Evolutionary conservation across 768 basidiomycete species (phyloP).

Genomic region (Agrocybe pediades): DNA sequence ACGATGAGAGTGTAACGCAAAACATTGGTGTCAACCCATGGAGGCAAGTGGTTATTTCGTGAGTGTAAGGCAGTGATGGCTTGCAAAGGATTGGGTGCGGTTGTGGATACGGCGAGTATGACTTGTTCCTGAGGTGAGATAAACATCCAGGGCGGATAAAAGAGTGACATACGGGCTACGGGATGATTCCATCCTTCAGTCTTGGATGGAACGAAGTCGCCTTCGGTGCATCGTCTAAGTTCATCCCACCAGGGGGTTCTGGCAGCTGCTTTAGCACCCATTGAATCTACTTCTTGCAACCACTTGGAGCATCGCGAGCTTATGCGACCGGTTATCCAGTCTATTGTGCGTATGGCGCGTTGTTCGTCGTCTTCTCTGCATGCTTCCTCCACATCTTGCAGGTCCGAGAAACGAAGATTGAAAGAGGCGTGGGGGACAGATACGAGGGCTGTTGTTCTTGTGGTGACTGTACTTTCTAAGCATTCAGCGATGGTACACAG

Average conservation of each 20-base stretch:
- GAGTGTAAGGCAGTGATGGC: conserved; percentile 77
- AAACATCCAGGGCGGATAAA: conserved; percentile 9
- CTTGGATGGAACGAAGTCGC: conserved; percentile 71
- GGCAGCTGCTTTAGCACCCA: conserved; percentile 41
- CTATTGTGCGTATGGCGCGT: conserved; percentile 78
- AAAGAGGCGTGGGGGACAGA: conserved; percentile 76
- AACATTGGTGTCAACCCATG: conserved; percentile 78
- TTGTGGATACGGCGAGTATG: conserved; percentile 80
- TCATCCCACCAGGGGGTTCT: conserved; percentile 91
- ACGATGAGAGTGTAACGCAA: conserved; percentile 78
- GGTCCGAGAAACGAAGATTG: conserved; percentile 76
- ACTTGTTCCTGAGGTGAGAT: conserved; percentile 44
- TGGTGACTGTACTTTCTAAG: conserved; percentile 59
- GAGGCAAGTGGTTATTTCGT: conserved; percentile 64
- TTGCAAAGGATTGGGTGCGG: conserved; percentile 79
- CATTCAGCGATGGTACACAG: neutral
- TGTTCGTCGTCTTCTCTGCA: conserved; percentile 79
- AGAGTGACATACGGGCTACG: conserved; percentile 59
- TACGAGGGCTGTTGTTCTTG: conserved; percentile 71
- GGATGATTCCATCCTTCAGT: conserved; percentile 89
- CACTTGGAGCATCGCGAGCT: conserved; percentile 62
- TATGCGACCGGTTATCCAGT: conserved; percentile 83
- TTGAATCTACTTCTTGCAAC: conserved; percentile 65
- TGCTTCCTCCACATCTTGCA: conserved; percentile 69
- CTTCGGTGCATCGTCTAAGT: conserved; percentile 72